Evolutionary conservation across 768 basidiomycete genomes (phyloP).

Genomic region (Sporobolomyces phaffii): DNA sequence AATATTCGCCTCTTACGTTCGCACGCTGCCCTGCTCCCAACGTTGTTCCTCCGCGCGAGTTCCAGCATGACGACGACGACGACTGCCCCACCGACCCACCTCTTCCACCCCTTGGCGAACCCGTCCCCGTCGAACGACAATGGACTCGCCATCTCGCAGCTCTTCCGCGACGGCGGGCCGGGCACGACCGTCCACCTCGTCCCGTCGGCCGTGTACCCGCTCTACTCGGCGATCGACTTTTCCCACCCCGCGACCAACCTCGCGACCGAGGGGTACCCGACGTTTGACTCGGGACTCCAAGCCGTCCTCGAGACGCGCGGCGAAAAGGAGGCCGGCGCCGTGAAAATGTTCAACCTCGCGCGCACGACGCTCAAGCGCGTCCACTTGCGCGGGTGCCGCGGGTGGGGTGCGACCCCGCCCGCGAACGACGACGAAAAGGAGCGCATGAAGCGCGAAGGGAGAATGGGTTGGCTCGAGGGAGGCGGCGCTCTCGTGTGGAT

Average conservation of each 20-base stretch:
- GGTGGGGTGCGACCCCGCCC: constrained; percentile 30
- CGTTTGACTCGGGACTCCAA: constrained; percentile 43
- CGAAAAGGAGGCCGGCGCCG: constrained; percentile 43
- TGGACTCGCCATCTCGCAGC: constrained; percentile 19
- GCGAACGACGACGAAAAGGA: constrained; percentile 31
- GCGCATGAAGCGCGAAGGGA: constrained; percentile 29
- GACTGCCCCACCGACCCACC: constrained; percentile 14
- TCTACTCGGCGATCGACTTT: constrained; percentile 47
- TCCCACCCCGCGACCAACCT: constrained; percentile 48
- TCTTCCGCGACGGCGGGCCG: constrained; percentile 44
- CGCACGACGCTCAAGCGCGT: constrained; percentile 24
- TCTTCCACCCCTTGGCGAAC: constrained; percentile 13
- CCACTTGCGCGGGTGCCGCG: constrained; percentile 34
- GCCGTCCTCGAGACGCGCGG: constrained; percentile 45
- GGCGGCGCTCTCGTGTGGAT: constrained; percentile 43
- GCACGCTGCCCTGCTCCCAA: constrained; percentile 3
- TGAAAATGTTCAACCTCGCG: constrained; percentile 29
- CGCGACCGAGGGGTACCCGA: constrained; percentile 49
- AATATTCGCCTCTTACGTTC: neutral
- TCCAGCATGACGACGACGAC: neutral
- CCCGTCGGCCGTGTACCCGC: constrained; percentile 42
- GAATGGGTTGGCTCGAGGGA: constrained; percentile 44
- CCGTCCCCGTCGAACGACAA: constrained; percentile 16
- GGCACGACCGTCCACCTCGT: constrained; percentile 47
- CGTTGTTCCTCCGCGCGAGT: neutral